Evolutionary conservation across 176 grass and related monocot genomes (phyloP), one percentile per base, ranked within the genome.

Genomic region (Saccharum officinarum): DNA sequence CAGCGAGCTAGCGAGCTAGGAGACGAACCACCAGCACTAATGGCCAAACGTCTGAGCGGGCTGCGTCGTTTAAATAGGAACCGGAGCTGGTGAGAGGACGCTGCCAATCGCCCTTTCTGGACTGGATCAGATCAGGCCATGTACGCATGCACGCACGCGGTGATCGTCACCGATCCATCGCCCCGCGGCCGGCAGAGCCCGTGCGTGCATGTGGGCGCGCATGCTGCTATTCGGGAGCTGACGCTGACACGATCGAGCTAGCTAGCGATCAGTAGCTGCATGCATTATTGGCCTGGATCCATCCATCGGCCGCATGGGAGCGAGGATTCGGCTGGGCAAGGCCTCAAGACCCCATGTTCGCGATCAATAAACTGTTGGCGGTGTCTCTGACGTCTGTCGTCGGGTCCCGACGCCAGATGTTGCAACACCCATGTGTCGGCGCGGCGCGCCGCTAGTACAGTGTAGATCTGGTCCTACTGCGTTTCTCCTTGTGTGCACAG

Each of bases 321-420:
- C 59, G 59, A 12, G 59, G 59, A 59, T 59, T 59, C 22, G 77
- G 77, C 76, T 49, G 67, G 39, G 34, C 47, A 20, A 9, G 13
- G 42, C 66, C 49, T 52, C 12, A 79, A 54, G 47, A 36, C 38
- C 65, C 86, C 86, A 88, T 88, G 80, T 88, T 88, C 86, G n/a
- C 22, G 42, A 61, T 78, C 73, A 83, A 83, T 83, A 83, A 88
- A 88, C 86, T 83, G 73, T 31, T 45, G 38, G 7, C 16, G 54
- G 10, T 22, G 50, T 38, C 65, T 77, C 52, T 83, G 80, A 83
- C 86, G 52, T 63, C 16, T 88, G 80, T 78, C 73, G 80, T 71
- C 73, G 64, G 23, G 46, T 74, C 41, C 57, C 57, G 67, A 45
- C 57, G 47, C 20, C 31, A 64, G 83, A 49, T 86, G 84, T 37